A percentile compares a stretch with the other conserved stretches of the same genome.
Conservation (phyloP, 2,329 filamentous ascomycete species). For the Ophiocordyceps sinensis region DNA sequence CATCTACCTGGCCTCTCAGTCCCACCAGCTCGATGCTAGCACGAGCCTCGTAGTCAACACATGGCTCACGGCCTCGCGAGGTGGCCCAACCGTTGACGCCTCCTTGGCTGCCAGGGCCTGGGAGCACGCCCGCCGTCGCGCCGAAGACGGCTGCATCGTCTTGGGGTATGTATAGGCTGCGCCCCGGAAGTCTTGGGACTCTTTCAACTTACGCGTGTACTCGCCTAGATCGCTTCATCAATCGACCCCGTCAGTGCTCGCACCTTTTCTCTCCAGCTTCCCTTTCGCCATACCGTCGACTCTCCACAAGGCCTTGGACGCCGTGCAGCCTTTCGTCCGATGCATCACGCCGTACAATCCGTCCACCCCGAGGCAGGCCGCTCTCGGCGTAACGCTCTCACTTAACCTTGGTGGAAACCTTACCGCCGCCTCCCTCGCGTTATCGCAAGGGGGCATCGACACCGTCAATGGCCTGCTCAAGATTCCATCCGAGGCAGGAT, state of each 20-base stretch:
- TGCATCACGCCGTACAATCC: slow-evolving; percentile 83
- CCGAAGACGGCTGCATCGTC: slow-evolving; percentile 88
- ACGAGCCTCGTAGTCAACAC: slow-evolving; percentile 92
- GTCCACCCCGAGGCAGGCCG: slow-evolving; percentile 65
- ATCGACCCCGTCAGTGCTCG: slow-evolving; percentile 71
- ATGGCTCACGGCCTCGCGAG: slow-evolving; percentile 70
- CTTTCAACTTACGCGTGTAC: background rate
- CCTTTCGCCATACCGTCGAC: slow-evolving; percentile 65
- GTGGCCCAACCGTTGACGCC: slow-evolving; percentile 61
- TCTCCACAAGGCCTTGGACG: slow-evolving; percentile 66
- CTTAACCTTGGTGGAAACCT: slow-evolving; percentile 70
- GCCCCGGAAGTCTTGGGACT: background rate
- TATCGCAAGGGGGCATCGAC: slow-evolving; percentile 82
- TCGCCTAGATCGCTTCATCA: slow-evolving; percentile 64
- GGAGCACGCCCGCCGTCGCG: slow-evolving; percentile 89
- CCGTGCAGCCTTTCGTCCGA: slow-evolving; percentile 71
- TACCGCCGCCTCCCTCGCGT: slow-evolving; percentile 56
- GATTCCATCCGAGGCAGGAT: slow-evolving; percentile 65
- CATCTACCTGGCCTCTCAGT: slow-evolving; percentile 65
- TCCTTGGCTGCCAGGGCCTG: slow-evolving; percentile 70
- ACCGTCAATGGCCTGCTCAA: slow-evolving; percentile 66
- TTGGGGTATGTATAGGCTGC: slow-evolving; percentile 50
- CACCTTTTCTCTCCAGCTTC: slow-evolving; percentile 66
- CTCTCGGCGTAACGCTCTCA: slow-evolving; percentile 67
- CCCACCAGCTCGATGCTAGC: slow-evolving; percentile 79